Base-by-base conservation (phyloP, 1,139 yeast species). In the Candida tropicalis region DNA sequence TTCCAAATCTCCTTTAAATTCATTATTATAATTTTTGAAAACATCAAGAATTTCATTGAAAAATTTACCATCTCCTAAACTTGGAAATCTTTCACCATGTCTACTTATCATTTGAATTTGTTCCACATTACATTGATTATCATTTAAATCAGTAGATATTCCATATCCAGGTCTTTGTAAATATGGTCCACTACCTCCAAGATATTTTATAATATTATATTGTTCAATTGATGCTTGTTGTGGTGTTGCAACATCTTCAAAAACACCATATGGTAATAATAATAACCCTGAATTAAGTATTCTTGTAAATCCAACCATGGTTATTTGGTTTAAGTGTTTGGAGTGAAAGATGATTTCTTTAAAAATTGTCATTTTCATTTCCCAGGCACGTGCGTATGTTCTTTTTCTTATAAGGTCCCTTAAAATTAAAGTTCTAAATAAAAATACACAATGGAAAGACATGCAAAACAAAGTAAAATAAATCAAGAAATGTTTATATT, bases 11-110 rank as follows among this genome's bases (percentile, higher is more conserved):
- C 73, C 75, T 45, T 59, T 56, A 46, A 64, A 60, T 4, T 62
- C 56, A 1, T 53, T 49, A 24, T 57, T 54, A 49, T 61, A 59
- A 9, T 48, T 41, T 36, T 53, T 38, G 38, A 65, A 55, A 38
- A 56, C 59, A 11, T 55, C 36, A 47, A 55, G 44, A 18, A 63
- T 47, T 9, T 52, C 49, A 31, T 59, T 49, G 35, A 48, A 55
- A 10, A 36, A 40, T 27, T 46, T 44, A n/a, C 73, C 75, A 22
- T 60, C 59, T 17, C 58, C 53, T 18, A 56, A 56, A 4, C 70
- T 62, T 11, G 89, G 90, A 58, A 70, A 85, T 53, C 93, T 67
- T 55, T 84, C 90, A 6, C 91, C 93, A 55, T 86, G 93, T 56
- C 95, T 75, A 46, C 76, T 70, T 39, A 81, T 64, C 49, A 81